These are phyloP conservation scores for Entelexis sorbosivorans DNA, from an alignment of 1,139 yeast species.

Conservation along the genomic window DNA sequence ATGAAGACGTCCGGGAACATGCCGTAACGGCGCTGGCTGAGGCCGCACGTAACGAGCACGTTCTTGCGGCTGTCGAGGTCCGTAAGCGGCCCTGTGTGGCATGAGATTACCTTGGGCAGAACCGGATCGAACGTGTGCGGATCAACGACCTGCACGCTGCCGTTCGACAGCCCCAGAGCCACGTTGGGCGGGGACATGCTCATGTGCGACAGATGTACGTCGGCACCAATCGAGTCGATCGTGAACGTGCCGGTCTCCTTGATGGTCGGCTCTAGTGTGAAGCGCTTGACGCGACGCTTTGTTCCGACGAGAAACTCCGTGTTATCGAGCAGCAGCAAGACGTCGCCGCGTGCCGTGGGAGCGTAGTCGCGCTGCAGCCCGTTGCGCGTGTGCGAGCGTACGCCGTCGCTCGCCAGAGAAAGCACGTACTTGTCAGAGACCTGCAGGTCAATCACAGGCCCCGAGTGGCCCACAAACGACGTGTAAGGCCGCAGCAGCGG, in stretches of 20 bases:
- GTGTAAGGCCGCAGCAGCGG: conserved; percentile 38
- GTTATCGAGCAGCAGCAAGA: conserved; percentile 28
- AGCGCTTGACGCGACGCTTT: conserved; percentile 37
- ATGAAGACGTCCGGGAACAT: conserved; percentile 68
- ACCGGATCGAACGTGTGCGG: conserved; percentile 33
- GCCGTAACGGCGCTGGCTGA: conserved; percentile 47
- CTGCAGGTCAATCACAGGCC: conserved; percentile 29
- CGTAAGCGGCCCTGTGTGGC: conserved; percentile 66
- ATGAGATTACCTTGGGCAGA: conserved; percentile 42
- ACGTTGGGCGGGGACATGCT: conserved; percentile 30
- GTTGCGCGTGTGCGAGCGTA: conserved; percentile 31
- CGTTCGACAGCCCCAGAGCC: conserved; percentile 57
- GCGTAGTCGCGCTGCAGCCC: conserved; percentile 29
- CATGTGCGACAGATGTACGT: conserved; percentile 20
- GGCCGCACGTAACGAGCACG: conserved; percentile 74
- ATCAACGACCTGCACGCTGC: conserved; percentile 46
- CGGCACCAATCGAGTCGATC: conserved; percentile 22
- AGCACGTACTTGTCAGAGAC: conserved; percentile 30
- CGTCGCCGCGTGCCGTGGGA: conserved; percentile 26
- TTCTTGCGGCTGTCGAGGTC: conserved; percentile 71
- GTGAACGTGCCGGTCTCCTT: conserved; percentile 32
- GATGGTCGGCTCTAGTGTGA: conserved; percentile 52
- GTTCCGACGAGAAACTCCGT: conserved; percentile 39
- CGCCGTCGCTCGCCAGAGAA: conserved; percentile 28
- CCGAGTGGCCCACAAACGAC: conserved; percentile 29